Evolutionary conservation across 2,329 filamentous ascomycete species (phyloP), one percentile per base, ranked within the genome.

Genomic region (Calonectria pseudoturangicola): DNA sequence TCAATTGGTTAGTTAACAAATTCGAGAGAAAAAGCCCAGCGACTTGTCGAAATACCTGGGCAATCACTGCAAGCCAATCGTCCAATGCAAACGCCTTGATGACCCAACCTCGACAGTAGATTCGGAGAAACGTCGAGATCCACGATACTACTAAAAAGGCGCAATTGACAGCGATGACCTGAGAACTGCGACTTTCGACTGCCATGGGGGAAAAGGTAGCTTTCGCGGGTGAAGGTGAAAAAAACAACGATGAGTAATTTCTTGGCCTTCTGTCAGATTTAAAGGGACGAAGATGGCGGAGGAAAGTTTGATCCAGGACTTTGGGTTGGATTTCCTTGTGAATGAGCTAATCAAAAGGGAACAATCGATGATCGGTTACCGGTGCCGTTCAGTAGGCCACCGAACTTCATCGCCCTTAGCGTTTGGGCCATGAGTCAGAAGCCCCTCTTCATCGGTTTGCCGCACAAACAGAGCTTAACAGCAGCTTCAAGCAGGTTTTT

Each of bases 61-160:
- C 21, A 60, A 60, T 41, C 9, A 60, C 21, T 1, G 33, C 54
- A 27, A 60, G 54, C 54, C 54, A 60, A n/a, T 60, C 54, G 41
- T 60, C 54, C 4, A 25, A 21, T 2, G 54, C 33, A 28, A 60
- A 60, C 1, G 33, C 33, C n/a, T 60, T 60, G 7, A 60, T 60
- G 1, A 60, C 33, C 54, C 54, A 60, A 7, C 54, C 54, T 9
- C 54, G 54, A 27, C 54, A 60, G 54, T 60, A 60, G 21, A 60
- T 39, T 28, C 54, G 12, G 18, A 60, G 54, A 3, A 60, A 36
- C 1, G 54, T 60, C 27, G 54, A 13, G 12, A 60, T 27, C 54
- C 33, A 60, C 9, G 54, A 60, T 16, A 60, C n/a, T 12, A 12
- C n/a, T n/a, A 60, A 13, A 60, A 60, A 60, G 6, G n/a, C 21